Conservation (phyloP, 2,329 filamentous ascomycete genomes). For the Penicillium janthinellum region DNA sequence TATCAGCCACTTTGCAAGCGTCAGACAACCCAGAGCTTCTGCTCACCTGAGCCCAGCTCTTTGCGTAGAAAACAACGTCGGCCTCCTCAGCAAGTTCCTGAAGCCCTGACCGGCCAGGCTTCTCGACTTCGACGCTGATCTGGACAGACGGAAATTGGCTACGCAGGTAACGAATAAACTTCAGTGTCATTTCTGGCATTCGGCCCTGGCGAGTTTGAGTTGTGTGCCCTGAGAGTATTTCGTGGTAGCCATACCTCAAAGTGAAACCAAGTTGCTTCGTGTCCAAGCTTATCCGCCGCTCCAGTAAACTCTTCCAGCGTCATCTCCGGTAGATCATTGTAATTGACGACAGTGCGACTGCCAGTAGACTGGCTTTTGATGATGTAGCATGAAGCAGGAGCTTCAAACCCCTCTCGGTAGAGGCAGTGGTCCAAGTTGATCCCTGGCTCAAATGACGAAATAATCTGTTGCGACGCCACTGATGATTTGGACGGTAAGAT, state of each 20-base stretch:
- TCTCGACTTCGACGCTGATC: constrained; percentile 73
- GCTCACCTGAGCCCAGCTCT: constrained; percentile 67
- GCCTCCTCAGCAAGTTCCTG: constrained; percentile 62
- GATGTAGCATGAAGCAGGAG: constrained; percentile 70
- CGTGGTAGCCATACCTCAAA: constrained; percentile 57
- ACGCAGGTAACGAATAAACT: constrained; percentile 62
- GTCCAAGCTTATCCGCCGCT: constrained; percentile 45
- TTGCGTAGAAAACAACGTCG: constrained; percentile 74
- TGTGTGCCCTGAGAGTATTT: neutral
- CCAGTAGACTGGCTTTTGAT: constrained; percentile 62
- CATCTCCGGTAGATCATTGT: constrained; percentile 70
- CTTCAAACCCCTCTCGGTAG: constrained; percentile 56
- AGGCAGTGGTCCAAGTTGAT: constrained; percentile 61
- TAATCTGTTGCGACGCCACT: constrained; percentile 55
- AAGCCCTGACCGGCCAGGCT: constrained; percentile 64
- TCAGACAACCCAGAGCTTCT: neutral
- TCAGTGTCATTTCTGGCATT: constrained; percentile 61
- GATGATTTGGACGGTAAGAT: constrained; percentile 59
- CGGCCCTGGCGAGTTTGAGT: constrained; percentile 54
- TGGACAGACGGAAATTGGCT: constrained; percentile 46
- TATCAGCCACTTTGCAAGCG: neutral
- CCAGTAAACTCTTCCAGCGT: constrained; percentile 60
- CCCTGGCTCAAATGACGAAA: constrained; percentile 54
- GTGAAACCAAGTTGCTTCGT: constrained; percentile 63
- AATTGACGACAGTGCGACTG: constrained; percentile 70